A percentile compares a stretch with the other conserved stretches of the same genome.
Conservation (phyloP, 179 eudicot genomes). For the Camellia oleifera region DNA sequence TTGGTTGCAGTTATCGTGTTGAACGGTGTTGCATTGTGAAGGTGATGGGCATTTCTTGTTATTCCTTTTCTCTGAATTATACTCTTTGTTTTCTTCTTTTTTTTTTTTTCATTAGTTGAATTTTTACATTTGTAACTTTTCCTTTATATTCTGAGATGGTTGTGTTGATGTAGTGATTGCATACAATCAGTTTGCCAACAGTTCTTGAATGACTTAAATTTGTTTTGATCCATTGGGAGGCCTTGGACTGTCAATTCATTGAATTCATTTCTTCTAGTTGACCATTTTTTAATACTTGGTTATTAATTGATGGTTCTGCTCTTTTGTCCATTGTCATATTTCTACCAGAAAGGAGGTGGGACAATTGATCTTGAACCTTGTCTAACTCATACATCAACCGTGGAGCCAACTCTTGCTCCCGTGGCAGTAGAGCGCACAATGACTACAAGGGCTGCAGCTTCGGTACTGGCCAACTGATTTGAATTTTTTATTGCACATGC, state of each 20-base stretch:
- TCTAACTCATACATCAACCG: slow-evolving; percentile 80
- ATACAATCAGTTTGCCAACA: neutral
- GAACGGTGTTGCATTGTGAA: slow-evolving; percentile 91
- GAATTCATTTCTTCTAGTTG: slow-evolving; percentile 12
- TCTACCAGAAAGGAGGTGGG: slow-evolving; percentile 88
- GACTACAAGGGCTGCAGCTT: slow-evolving; percentile 99
- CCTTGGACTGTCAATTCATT: neutral
- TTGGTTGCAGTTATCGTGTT: slow-evolving; percentile 96
- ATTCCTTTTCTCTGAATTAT: slow-evolving; percentile 3
- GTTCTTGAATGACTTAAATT: slow-evolving; percentile 7
- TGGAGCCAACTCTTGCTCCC: slow-evolving; percentile 99
- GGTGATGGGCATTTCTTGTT: slow-evolving; percentile 37
- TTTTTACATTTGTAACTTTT: neutral
- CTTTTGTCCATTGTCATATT: neutral
- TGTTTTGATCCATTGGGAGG: neutral
- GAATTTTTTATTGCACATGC: neutral
- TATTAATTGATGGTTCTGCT: slow-evolving; percentile 5
- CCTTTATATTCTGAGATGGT: slow-evolving; percentile 1
- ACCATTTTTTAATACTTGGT: neutral
- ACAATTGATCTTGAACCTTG: slow-evolving; percentile 87
- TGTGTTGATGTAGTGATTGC: slow-evolving; percentile 4
- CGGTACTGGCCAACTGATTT: slow-evolving; percentile 46
- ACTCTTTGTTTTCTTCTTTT: too few relatives aligned
- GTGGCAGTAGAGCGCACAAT: slow-evolving; percentile 97
- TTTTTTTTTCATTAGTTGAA: neutral